Evolutionary conservation across 495 filamentous ascomycete genomes (phyloP).

Genomic region (Hyaloscypha variabilis): DNA sequence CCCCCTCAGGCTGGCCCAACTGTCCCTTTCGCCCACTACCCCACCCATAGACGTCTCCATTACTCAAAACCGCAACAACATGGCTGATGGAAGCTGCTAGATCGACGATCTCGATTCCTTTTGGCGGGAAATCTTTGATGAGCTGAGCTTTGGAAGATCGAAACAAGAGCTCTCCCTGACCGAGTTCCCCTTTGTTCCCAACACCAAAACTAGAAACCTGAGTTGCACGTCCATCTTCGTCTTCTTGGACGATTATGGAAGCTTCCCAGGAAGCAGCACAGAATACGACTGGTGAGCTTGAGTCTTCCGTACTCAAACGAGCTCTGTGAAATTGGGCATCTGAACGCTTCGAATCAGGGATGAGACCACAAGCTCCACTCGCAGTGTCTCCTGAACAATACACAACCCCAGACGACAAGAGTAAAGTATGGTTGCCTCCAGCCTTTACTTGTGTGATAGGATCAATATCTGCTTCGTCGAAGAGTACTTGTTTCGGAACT

Average conservation of each 20-base stretch:
- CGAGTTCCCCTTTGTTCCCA: conserved; percentile 72
- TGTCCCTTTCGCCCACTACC: conserved; percentile 84
- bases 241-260: conserved; percentile 55
- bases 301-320: conserved; percentile 16
- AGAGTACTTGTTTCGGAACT: conserved; percentile 61
- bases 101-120: conserved; percentile 49
- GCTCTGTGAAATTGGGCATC: conserved; percentile 25
- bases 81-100: conserved; percentile 78
- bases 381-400: conserved; percentile 65
- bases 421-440: conserved; percentile 87
- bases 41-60: conserved; percentile 86
- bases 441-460: conserved; percentile 50
- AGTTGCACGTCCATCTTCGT: conserved; percentile 35
- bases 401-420: conserved; percentile 60
- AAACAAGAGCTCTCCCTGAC: conserved; percentile 50
- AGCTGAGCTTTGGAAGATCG: conserved; percentile 31
- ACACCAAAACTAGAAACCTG: conserved; percentile 64
- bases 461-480: conserved; percentile 35
- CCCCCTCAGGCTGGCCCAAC: conserved; percentile 56
- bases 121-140: conserved; percentile 65
- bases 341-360: conserved; percentile 37
- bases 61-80: conserved; percentile 68
- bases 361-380: conserved; percentile 56
- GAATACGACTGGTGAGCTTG: conserved; percentile 28
- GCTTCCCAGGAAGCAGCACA: conserved; percentile 79